These are phyloP conservation scores for Fusarium sacchari DNA, from an alignment of 2,329 filamentous ascomycete species.

Conservation along the genomic window DNA sequence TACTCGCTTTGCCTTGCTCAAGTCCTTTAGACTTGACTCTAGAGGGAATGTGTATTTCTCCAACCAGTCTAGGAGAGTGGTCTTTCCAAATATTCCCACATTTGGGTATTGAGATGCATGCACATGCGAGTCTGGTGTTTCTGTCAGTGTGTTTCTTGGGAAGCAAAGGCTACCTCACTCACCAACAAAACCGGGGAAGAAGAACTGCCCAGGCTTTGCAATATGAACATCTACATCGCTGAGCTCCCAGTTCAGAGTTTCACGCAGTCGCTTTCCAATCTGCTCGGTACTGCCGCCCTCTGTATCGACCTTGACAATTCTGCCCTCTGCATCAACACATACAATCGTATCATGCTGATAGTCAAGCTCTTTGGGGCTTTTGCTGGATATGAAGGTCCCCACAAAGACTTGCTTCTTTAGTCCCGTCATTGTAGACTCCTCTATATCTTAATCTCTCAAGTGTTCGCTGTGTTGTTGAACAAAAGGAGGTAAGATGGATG, in stretches of 20 bases:
- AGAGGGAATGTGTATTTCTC: conserved; percentile 95
- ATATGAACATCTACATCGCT: conserved; percentile 52
- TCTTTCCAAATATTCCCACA: conserved; percentile 90
- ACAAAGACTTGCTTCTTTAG: conserved; percentile 59
- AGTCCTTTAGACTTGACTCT: conserved; percentile 77
- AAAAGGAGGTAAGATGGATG: neutral
- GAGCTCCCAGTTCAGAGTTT: conserved; percentile 57
- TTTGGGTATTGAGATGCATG: conserved; percentile 97
- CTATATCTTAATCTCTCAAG: neutral
- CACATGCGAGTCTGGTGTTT: conserved; percentile 82
- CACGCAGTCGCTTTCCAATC: conserved; percentile 48
- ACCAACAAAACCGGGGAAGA: conserved; percentile 87
- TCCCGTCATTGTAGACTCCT: conserved; percentile 16
- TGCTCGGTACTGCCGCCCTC: conserved; percentile 47
- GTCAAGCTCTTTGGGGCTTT: conserved; percentile 58
- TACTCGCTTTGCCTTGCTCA: conserved; percentile 71
- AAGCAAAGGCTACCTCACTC: conserved; percentile 37
- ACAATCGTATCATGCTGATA: conserved; percentile 62
- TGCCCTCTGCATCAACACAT: conserved; percentile 60
- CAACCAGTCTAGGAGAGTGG: conserved; percentile 92
- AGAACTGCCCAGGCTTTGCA: conserved; percentile 69
- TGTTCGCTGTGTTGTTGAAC: neutral
- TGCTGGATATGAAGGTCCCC: conserved; percentile 67
- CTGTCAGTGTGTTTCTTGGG: conserved; percentile 12
- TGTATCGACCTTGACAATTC: conserved; percentile 60